These are phyloP conservation scores for Hordeum pubiflorum DNA, from an alignment of 202 grass and related monocot species.

Conservation along the genomic window DNA sequence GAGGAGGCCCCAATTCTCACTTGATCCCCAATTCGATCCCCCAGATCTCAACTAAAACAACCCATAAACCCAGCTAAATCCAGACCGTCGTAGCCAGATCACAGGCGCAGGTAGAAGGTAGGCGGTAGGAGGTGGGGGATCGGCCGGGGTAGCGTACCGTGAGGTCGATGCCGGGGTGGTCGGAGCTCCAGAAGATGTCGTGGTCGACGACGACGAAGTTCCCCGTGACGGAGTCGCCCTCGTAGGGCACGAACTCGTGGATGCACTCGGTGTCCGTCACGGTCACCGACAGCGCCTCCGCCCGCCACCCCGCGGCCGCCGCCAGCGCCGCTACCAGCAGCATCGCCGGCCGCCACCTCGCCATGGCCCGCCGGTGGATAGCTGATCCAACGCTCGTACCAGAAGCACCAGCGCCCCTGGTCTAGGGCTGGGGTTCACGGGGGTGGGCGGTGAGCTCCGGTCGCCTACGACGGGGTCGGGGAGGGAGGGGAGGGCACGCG, in stretches of 20 bases:
- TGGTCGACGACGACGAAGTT: constrained; percentile 99
- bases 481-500: background rate
- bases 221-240: constrained; percentile 80
- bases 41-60: constrained; percentile 26
- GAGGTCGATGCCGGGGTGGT: constrained; percentile 97
- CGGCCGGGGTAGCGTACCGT: constrained; percentile 24
- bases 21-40: background rate
- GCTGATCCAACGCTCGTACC: background rate
- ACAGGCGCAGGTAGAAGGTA: background rate
- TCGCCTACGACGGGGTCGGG: background rate
- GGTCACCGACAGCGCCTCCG: constrained; percentile 67
- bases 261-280: constrained; percentile 87
- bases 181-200: constrained; percentile 96
- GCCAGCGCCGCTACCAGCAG: constrained; percentile 24
- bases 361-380: constrained; percentile 29
- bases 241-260: constrained; percentile 93
- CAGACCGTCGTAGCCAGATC: background rate
- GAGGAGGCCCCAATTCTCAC: background rate
- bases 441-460: background rate
- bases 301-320: constrained; percentile 28
- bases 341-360: constrained; percentile 32
- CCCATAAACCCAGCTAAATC: constrained; percentile 18
- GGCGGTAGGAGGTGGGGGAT: background rate
- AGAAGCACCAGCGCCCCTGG: background rate
- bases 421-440: background rate